Conservation (phyloP, 1,284 basidiomycete species). For the Cryptococcus amylolentus region DNA sequence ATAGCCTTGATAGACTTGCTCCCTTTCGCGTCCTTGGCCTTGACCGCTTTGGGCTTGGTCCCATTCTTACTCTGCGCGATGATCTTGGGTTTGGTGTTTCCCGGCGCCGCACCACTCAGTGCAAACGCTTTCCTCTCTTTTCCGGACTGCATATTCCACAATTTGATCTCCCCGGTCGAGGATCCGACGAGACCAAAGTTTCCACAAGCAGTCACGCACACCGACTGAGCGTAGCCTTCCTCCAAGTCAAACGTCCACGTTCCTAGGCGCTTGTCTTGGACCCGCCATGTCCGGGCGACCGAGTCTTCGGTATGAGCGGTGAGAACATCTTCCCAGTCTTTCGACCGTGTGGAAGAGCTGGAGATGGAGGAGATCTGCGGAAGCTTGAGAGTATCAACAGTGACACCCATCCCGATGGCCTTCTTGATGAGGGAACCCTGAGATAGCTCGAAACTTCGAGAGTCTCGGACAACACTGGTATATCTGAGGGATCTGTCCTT, state of each 20-base stretch:
- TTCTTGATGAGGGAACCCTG: slow-evolving; percentile 88
- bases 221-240: slow-evolving; percentile 56
- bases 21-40: slow-evolving; percentile 49
- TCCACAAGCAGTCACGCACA: slow-evolving; percentile 89
- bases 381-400: slow-evolving; percentile 74
- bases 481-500: slow-evolving; percentile 82
- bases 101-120: slow-evolving; percentile 57
- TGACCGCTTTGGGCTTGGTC: slow-evolving; percentile 32
- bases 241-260: slow-evolving; percentile 56
- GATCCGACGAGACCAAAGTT: slow-evolving; percentile 89
- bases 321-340: slow-evolving; percentile 97
- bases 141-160: slow-evolving; percentile 98
- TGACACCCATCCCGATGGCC: slow-evolving; percentile 73
- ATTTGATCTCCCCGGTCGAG: slow-evolving; percentile 69
- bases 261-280: slow-evolving; percentile 75
- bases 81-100: slow-evolving; percentile 53
- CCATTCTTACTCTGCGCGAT: slow-evolving; percentile 29
- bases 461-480: slow-evolving; percentile 89
- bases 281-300: slow-evolving; percentile 79
- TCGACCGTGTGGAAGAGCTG: slow-evolving; percentile 73
- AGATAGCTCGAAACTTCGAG: slow-evolving; percentile 86
- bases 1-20: slow-evolving; percentile 60
- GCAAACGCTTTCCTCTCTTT: slow-evolving; percentile 74
- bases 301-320: slow-evolving; percentile 81
- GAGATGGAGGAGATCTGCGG: slow-evolving; percentile 72